phyloP scores from a whole-genome alignment of 805 yeast species.

The Geotrichum ghanense region DNA sequence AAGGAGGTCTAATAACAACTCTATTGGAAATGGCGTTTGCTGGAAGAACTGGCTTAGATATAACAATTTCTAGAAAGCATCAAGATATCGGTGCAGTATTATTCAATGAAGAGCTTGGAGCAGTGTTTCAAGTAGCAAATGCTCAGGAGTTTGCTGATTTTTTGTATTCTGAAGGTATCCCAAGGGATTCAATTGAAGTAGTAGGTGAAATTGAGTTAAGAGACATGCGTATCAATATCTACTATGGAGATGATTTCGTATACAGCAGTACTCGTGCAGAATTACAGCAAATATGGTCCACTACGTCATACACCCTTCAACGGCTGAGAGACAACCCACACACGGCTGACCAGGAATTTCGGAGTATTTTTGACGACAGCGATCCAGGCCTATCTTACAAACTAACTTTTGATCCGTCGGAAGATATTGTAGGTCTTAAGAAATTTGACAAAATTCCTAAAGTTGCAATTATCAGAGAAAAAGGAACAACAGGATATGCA shows the following conservation, averaged over 20 bases:
- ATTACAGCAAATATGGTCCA: conserved; percentile 75
- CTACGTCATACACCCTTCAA: conserved; percentile 84
- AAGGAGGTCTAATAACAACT: conserved; percentile 88
- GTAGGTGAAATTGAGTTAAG: conserved; percentile 51
- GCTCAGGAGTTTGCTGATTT: conserved; percentile 42
- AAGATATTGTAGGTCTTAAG: conserved; percentile 18
- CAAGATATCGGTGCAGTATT: conserved; percentile 39
- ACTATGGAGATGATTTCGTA: conserved; percentile 38
- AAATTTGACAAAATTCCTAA: conserved; percentile 42
- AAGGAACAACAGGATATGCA: conserved; percentile 95
- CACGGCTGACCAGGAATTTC: conserved; percentile 77
- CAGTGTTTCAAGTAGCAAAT: conserved; percentile 79
- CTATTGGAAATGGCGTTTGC: conserved; percentile 95
- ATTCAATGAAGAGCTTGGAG: conserved; percentile 92
- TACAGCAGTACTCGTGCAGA: conserved; percentile 49
- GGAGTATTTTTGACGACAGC: conserved; percentile 57
- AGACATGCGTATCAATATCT: conserved; percentile 40
- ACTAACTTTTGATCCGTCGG: conserved; percentile 52
- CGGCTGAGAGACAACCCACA: conserved; percentile 88
- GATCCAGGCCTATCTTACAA: conserved; percentile 87
- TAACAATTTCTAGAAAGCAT: conserved; percentile 29
- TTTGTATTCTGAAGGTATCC: conserved; percentile 48
- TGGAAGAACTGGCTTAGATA: conserved; percentile 71
- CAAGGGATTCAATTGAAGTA: conserved; percentile 39
- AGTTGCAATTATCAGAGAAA: conserved; percentile 95